These are phyloP conservation scores for Acephala macrosclerotiorum DNA, from an alignment of 2,329 filamentous ascomycete genomes.

Conservation along the genomic window DNA sequence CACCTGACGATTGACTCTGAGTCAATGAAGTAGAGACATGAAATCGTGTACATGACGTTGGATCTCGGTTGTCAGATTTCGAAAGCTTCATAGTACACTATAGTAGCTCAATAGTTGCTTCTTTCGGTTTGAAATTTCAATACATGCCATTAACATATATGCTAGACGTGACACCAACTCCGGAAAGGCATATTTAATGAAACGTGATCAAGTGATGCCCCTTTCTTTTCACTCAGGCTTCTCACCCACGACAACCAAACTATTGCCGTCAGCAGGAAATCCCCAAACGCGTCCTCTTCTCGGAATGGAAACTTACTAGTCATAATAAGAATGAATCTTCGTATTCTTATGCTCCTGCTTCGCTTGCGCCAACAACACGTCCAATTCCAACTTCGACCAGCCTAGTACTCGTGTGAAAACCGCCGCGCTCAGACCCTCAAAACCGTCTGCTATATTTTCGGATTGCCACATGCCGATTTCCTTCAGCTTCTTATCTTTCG, in stretches of 20 bases:
- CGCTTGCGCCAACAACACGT: slow-evolving; percentile 32
- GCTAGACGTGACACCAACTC: too few relatives aligned
- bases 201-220: too few relatives aligned
- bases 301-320: slow-evolving; percentile 17
- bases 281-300: neutral
- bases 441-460: slow-evolving; percentile 22
- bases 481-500: slow-evolving; percentile 53
- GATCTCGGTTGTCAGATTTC: too few relatives aligned
- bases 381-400: slow-evolving; percentile 32
- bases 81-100: too few relatives aligned
- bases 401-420: slow-evolving; percentile 32
- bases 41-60: too few relatives aligned
- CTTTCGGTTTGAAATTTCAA: too few relatives aligned
- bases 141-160: too few relatives aligned
- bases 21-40: too few relatives aligned
- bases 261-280: neutral
- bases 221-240: slow-evolving; percentile 14
- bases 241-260: slow-evolving; percentile 24
- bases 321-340: slow-evolving; percentile 32
- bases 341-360: slow-evolving; percentile 23
- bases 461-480: slow-evolving; percentile 46
- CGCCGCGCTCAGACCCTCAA: slow-evolving; percentile 30
- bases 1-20: too few relatives aligned
- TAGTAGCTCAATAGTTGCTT: too few relatives aligned
- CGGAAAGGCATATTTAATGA: too few relatives aligned